Evolutionary conservation across 768 basidiomycete genomes (phyloP), one percentile per base, ranked within the genome.

Genomic region (Termitomyces sp.): DNA sequence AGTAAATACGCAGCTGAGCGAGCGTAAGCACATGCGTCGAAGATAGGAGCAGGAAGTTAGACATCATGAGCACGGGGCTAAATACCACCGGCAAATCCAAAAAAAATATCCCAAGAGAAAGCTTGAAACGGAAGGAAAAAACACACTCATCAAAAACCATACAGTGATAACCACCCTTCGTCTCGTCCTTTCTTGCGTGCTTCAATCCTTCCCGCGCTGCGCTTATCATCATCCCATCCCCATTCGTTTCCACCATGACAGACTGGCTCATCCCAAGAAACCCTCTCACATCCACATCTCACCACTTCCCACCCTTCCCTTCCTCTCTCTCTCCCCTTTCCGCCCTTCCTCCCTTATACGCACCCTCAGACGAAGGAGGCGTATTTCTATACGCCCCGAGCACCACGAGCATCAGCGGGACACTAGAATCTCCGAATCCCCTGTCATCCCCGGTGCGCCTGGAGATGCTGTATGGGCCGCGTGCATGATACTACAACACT

Each of bases 341-440:
- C 15, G 36, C 36, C 11, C 11, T 32, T 42, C 36, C 18, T 56
- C 33, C 61, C 51, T 53, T 56, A 46, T 38, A 57, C 48, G 54
- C 67, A 59, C 2, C 13, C 24, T 20, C 44, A 4, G 2, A 28
- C 15, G 28, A 15, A 16, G 38, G 20, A 13, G 75, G 74, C 6
- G 79, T 76, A 0, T 87, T 90, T 75, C 96, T 96, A 78, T 96
- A 98, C 15, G 91, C 94, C 12, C 96, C 96, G 48, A 98, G 87
- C 7, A 28, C 28, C 28, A 28, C 28, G 4, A 28, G 28, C 4
- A 28, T 28, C 28, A n/a, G n/a, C 0, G 96, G 96, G 62, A 97
- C 89, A 9, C 89, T 88, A 62, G 78, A 75, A n/a, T n/a, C n/a
- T n/a, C n/a, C n/a, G n/a, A n/a, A n/a, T n/a, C n/a, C n/a, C n/a